Evolutionary conservation across 345 rosid species (phyloP).

Genomic region (Salix viminalis): DNA sequence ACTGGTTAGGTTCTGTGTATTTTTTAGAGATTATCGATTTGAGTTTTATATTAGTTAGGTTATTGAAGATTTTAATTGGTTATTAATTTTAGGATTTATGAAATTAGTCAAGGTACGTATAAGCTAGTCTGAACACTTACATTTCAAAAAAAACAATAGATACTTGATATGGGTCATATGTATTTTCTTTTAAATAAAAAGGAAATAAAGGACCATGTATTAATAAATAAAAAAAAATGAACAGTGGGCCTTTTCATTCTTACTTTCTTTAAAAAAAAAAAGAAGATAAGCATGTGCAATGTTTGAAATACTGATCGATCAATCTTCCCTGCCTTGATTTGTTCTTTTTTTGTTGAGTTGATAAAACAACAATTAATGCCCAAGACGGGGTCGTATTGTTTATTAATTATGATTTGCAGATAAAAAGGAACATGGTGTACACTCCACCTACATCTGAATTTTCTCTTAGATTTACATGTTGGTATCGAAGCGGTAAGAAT

Average conservation of each 20-base stretch:
- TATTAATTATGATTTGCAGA: not conserved
- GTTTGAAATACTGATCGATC: not conserved
- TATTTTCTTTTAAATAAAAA: too few relatives aligned
- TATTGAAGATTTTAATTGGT: too few relatives aligned
- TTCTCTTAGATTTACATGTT: slow-evolving; percentile 13
- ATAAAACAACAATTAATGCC: not conserved
- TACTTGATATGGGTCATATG: too few relatives aligned
- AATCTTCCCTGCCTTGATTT: not conserved
- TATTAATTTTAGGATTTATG: accelerated
- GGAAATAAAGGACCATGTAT: too few relatives aligned
- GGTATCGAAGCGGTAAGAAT: not conserved
- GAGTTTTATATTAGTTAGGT: too few relatives aligned
- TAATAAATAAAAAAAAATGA: too few relatives aligned
- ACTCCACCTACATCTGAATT: slow-evolving; percentile 9
- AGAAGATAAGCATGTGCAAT: not conserved
- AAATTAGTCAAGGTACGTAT: accelerated
- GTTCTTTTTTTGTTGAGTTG: not conserved
- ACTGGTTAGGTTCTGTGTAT: too few relatives aligned
- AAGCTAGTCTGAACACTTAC: accelerated
- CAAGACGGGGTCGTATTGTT: not conserved
- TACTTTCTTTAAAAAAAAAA: too few relatives aligned
- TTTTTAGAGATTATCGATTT: too few relatives aligned
- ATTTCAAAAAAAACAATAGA: too few relatives aligned
- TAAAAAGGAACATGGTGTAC: not conserved
- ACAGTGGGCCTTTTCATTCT: too few relatives aligned